These are phyloP conservation scores for Rutidosis leptorrhynchoides DNA, from an alignment of 129 eudicot genomes.

Conservation along the genomic window DNA sequence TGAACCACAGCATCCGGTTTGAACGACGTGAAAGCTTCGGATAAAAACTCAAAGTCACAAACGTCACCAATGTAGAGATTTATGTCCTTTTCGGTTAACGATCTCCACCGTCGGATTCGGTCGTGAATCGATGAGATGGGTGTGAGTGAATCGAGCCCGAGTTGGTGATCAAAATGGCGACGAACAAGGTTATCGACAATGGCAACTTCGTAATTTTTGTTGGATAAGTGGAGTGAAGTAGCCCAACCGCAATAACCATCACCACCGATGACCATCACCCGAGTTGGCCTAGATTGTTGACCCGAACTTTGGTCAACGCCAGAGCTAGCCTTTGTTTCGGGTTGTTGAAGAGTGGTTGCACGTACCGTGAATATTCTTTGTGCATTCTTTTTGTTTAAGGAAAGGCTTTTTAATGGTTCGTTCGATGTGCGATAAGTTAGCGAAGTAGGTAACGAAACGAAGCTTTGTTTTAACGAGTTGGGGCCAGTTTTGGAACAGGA, in stretches of 20 bases:
- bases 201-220: constrained; percentile 83
- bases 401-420: constrained; percentile 33
- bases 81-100: constrained; percentile 69
- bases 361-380: constrained; percentile 35
- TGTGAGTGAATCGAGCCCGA: constrained; percentile 93
- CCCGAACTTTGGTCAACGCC: constrained; percentile 31
- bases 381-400: constrained; percentile 30
- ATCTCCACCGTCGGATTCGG: constrained; percentile 60
- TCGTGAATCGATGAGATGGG: constrained; percentile 90
- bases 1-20: constrained; percentile 94
- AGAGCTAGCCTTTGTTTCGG: constrained; percentile 42
- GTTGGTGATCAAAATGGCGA: constrained; percentile 88
- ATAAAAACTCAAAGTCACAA: constrained; percentile 82
- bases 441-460: constrained; percentile 32
- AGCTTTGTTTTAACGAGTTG: constrained; percentile 26
- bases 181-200: constrained; percentile 95
- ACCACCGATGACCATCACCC: constrained; percentile 96
- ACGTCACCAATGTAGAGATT: constrained; percentile 79
- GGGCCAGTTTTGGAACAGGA: constrained; percentile 33
- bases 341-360: constrained; percentile 64
- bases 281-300: constrained; percentile 42
- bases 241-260: constrained; percentile 99
- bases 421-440: constrained; percentile 35
- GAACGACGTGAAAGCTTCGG: constrained; percentile 82
- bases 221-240: constrained; percentile 89